Percentiles rank a stretch among this genome's conserved stretches.
Conservation (phyloP, 2,329 filamentous ascomycete genomes). For the Colletotrichum sp. region DNA sequence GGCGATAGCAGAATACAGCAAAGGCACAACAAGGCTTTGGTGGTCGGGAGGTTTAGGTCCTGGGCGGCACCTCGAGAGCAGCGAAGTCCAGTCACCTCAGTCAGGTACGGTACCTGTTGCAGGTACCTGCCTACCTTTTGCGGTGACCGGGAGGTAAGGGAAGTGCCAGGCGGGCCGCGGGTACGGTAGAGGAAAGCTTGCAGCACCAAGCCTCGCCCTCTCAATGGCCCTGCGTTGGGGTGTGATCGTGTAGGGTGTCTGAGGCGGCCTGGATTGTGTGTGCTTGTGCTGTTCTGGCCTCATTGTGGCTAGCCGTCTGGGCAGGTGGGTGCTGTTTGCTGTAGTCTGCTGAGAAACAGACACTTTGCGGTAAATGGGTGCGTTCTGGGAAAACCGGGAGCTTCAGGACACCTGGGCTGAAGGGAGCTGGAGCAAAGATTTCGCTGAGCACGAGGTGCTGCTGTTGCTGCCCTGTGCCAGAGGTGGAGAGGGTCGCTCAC, state of each 20-base stretch:
- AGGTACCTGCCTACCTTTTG: neutral
- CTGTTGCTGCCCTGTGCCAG: neutral
- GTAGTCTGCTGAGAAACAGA: neutral
- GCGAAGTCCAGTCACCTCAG: neutral
- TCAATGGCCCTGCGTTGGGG: neutral
- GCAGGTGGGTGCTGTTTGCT: neutral
- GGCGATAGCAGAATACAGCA: slow-evolving; percentile 8
- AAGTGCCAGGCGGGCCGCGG: neutral
- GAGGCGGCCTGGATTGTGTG: neutral
- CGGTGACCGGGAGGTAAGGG: neutral
- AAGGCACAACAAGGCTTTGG: neutral
- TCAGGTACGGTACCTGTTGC: neutral
- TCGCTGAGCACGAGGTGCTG: neutral
- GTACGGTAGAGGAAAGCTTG: neutral
- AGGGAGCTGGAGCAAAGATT: neutral
- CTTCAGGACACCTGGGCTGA: neutral
- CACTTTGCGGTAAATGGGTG: neutral
- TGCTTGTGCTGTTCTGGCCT: neutral
- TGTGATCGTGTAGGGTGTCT: neutral
- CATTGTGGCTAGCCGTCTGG: neutral
- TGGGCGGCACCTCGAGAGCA: neutral
- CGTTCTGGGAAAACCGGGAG: neutral
- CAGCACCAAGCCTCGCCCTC: neutral
- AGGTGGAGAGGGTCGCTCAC: neutral
- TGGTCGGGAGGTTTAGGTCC: neutral